A percentile compares a stretch with the other conserved stretches of the same genome.
Evolutionary conservation across 768 basidiomycete genomes (phyloP).

Genomic region (Leccinum uliginosum): DNA sequence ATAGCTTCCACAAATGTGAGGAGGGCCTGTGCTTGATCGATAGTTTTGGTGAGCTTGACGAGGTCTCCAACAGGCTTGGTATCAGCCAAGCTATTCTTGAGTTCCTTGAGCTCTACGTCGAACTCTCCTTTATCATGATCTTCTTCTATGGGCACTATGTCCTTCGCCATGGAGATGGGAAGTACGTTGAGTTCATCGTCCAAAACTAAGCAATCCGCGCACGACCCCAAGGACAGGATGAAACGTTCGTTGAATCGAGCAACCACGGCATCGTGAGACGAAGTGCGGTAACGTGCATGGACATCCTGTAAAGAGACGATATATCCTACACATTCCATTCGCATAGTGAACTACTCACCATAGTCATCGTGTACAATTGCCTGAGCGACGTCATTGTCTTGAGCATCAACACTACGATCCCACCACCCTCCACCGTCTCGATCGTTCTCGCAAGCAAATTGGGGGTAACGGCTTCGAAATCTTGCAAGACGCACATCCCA

Average conservation of each 20-base stretch:
- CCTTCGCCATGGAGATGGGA: slow-evolving; percentile 92
- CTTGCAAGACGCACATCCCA: slow-evolving; percentile 95
- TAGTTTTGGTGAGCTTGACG: slow-evolving; percentile 83
- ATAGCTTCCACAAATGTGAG: slow-evolving; percentile 94
- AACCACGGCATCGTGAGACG: slow-evolving; percentile 81
- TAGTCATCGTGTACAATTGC: slow-evolving; percentile 90
- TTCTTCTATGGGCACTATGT: slow-evolving; percentile 67
- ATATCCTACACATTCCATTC: not conserved
- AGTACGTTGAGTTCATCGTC: slow-evolving; percentile 98
- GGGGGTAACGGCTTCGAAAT: slow-evolving; percentile 97
- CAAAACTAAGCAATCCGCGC: slow-evolving; percentile 86
- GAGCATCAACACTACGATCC: slow-evolving; percentile 79
- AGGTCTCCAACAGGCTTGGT: slow-evolving; percentile 87
- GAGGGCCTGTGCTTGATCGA: slow-evolving; percentile 93
- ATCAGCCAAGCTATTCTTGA: slow-evolving; percentile 75
- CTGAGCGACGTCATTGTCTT: slow-evolving; percentile 93
- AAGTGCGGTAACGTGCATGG: slow-evolving; percentile 89
- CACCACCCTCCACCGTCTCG: slow-evolving; percentile 97
- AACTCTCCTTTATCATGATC: slow-evolving; percentile 45
- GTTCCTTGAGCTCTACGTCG: slow-evolving; percentile 66
- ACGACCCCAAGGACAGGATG: slow-evolving; percentile 93
- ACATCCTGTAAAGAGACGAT: slow-evolving; percentile 65
- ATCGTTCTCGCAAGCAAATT: slow-evolving; percentile 95
- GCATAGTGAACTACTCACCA: slow-evolving; percentile 37
- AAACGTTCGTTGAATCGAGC: slow-evolving; percentile 99